phyloP scores from a whole-genome alignment of 1,284 basidiomycete genomes.

The Sanghuangporus weigelae region DNA sequence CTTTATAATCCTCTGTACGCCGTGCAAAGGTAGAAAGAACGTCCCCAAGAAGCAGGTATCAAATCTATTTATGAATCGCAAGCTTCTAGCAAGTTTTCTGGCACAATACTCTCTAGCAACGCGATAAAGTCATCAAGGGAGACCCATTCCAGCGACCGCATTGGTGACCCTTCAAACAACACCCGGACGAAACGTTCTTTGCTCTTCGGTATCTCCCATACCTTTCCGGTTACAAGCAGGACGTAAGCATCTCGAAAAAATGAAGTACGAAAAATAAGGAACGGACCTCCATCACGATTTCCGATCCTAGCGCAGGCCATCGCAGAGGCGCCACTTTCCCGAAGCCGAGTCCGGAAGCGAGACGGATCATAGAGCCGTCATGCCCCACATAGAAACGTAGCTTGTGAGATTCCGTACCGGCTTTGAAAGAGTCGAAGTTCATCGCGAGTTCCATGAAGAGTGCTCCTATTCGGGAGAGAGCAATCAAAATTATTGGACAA shows the following conservation, averaged over 20 bases:
- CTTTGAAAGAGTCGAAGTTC: conserved; percentile 30
- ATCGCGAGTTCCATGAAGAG: conserved; percentile 33
- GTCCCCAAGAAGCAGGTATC: not conserved
- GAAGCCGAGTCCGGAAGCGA: conserved; percentile 42
- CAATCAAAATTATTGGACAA: not conserved
- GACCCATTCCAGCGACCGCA: conserved; percentile 36
- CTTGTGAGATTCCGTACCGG: conserved; percentile 35
- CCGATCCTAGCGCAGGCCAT: conserved; percentile 48
- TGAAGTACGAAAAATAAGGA: too few species aligned
- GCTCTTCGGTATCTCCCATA: conserved; percentile 31
- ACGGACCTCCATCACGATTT: conserved; percentile 46
- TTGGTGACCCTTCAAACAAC: conserved; percentile 41
- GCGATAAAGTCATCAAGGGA: conserved; percentile 33
- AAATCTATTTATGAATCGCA: conserved; percentile 19
- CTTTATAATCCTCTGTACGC: too few species aligned
- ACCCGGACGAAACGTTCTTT: conserved; percentile 36
- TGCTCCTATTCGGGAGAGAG: conserved; percentile 26
- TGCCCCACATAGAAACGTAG: conserved; percentile 44
- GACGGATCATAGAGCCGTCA: conserved; percentile 46
- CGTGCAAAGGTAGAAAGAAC: too few species aligned
- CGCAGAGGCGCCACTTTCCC: conserved; percentile 33
- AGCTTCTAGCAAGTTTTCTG: conserved; percentile 30
- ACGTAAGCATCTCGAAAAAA: not conserved
- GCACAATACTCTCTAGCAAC: conserved; percentile 34
- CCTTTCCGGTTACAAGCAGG: conserved; percentile 25